Base-by-base conservation (phyloP, 73 alveolate genomes). In the Blepharisma japonicum region DNA sequence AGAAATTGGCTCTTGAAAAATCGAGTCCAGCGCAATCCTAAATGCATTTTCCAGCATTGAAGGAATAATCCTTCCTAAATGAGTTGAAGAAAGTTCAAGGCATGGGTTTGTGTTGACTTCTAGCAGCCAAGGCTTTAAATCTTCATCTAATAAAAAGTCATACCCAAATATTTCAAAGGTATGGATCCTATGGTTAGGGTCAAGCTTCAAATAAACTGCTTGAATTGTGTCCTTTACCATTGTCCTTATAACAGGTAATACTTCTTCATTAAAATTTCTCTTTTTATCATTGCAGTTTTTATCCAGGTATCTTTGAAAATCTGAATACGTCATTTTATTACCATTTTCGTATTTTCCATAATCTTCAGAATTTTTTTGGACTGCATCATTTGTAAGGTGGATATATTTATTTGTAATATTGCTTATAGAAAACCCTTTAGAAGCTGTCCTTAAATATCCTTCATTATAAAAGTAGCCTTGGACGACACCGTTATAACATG, bases 41-140 rank as follows among this genome's bases (percentile, higher is more conserved):
- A 92, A 90, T 0, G 98, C 98, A 92, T 92, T 95, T 71, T 92
- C 98, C 32, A 92, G 79, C 97, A 92, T 90, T 46, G 95, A 87
- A 1, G 98, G 98, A 9, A 92, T 86, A 6, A 92, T 50, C 91
- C 83, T 81, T 74, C 87, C 82, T 45, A 92, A 80, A 11, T 83
- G 79, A 7, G 96, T 95, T 68, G 96, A 83, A 20, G 95, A 86
- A 78, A 89, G 95, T 85, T 92, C 98, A 45, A 87, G 71, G 55
- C 98, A 93, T 1, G 98, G 98, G 78, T 92, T 92, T 14, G 98
- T 83, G 71, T 92, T 92, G n/a, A 90, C 96, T 78, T 92, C 98
- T 25, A 92, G 91, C 78, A 92, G 77, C 90, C 91, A 92, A 25
- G 90, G 90, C 66, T 92, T 86, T 71, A 94, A 89, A 20, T 89